phyloP scores from a whole-genome alignment of 1,139 yeast species.

The Taphrina wiesneri region DNA sequence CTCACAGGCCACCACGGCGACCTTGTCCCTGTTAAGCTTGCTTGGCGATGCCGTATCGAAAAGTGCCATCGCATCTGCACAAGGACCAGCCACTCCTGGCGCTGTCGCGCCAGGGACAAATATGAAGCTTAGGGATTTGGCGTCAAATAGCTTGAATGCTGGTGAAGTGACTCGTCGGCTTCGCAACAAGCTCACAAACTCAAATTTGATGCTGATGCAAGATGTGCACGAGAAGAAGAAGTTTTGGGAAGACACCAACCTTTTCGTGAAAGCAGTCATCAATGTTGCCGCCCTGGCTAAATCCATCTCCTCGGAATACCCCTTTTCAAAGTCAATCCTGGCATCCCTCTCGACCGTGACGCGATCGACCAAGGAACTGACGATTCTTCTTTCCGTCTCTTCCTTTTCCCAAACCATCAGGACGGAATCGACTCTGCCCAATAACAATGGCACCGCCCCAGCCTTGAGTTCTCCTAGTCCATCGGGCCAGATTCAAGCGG shows the following conservation, averaged over 20 bases:
- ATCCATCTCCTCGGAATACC: slow-evolving; percentile 35
- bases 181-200: slow-evolving; percentile 57
- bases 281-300: slow-evolving; percentile 37
- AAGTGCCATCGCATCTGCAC: slow-evolving; percentile 61
- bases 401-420: slow-evolving; percentile 22
- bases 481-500: slow-evolving; percentile 33
- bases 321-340: slow-evolving; percentile 36
- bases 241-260: slow-evolving; percentile 85
- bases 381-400: slow-evolving; percentile 38
- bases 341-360: slow-evolving; percentile 38
- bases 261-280: slow-evolving; percentile 61
- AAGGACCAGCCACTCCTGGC: slow-evolving; percentile 40
- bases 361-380: slow-evolving; percentile 37
- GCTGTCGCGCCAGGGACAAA: slow-evolving; percentile 53
- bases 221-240: slow-evolving; percentile 58
- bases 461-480: slow-evolving; percentile 23
- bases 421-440: slow-evolving; percentile 3
- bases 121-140: slow-evolving; percentile 70
- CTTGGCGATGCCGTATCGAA: slow-evolving; percentile 73
- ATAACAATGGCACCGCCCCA: not conserved
- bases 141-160: slow-evolving; percentile 74
- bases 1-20: slow-evolving; percentile 69
- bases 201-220: slow-evolving; percentile 52
- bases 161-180: slow-evolving; percentile 76
- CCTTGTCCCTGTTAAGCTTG: slow-evolving; percentile 77